phyloP scores from a whole-genome alignment of 257 asterid species.

The Scutellaria minor region DNA sequence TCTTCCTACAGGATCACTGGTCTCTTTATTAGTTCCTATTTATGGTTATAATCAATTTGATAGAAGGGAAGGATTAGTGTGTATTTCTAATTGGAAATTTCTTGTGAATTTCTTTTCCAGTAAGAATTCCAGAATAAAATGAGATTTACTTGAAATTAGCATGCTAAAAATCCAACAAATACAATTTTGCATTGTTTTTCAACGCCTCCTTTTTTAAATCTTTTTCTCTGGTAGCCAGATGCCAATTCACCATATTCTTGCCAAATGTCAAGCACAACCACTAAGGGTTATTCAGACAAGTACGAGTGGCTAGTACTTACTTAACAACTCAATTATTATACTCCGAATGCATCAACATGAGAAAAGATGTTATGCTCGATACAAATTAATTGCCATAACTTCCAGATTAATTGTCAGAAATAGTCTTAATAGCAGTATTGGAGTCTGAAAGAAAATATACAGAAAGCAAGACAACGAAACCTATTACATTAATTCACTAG shows the following conservation, averaged over 20 bases:
- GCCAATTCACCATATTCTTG: neutral
- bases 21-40: neutral
- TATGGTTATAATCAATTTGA: neutral
- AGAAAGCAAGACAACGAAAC: slow-evolving; percentile 16
- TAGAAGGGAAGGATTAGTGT: neutral
- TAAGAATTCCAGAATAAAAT: neutral
- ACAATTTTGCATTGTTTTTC: neutral
- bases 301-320: slow-evolving; percentile 10
- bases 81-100: neutral
- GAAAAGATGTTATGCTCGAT: neutral
- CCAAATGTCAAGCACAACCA: slow-evolving; percentile 12
- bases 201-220: neutral
- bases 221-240: slow-evolving; percentile 5
- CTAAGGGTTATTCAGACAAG: neutral
- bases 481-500: slow-evolving; percentile 1
- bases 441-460: neutral
- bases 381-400: slow-evolving; percentile 12
- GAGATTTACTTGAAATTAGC: neutral
- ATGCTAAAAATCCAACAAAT: slow-evolving; percentile 8
- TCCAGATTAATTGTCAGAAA: slow-evolving; percentile 4
- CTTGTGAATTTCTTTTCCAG: neutral
- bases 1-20: neutral
- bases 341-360: slow-evolving; percentile 3
- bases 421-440: slow-evolving; percentile 6
- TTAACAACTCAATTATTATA: slow-evolving; percentile 6